phyloP scores from a whole-genome alignment of 2,329 filamentous ascomycete species.

The Aspergillus clavatus region DNA sequence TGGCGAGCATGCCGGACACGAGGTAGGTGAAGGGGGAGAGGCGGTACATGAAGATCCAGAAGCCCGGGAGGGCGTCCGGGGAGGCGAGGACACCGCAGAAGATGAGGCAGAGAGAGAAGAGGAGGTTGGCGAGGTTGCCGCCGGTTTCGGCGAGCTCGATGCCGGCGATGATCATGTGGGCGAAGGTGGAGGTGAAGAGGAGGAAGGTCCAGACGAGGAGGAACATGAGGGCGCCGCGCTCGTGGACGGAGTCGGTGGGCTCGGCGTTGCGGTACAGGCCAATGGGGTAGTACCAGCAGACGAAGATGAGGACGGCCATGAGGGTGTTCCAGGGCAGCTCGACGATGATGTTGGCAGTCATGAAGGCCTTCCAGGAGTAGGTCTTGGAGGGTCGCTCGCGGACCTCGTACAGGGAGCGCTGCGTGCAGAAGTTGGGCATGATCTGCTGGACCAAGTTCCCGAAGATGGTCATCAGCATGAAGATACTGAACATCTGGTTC shows the following conservation, averaged over 20 bases:
- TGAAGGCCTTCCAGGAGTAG: slow-evolving; percentile 70
- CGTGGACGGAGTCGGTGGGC: slow-evolving; percentile 36
- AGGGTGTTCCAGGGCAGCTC: slow-evolving; percentile 65
- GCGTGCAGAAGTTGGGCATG: slow-evolving; percentile 56
- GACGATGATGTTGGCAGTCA: slow-evolving; percentile 65
- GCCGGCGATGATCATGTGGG: slow-evolving; percentile 67
- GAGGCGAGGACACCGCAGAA: slow-evolving; percentile 55
- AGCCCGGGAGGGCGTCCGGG: slow-evolving; percentile 56
- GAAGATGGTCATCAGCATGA: slow-evolving; percentile 80
- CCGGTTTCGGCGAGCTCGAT: slow-evolving; percentile 66
- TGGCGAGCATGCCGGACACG: slow-evolving; percentile 42
- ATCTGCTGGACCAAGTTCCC: slow-evolving; percentile 53
- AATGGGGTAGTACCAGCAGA: slow-evolving; percentile 65
- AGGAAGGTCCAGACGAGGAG: slow-evolving; percentile 63
- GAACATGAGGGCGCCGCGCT: slow-evolving; percentile 61
- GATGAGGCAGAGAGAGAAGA: slow-evolving; percentile 55
- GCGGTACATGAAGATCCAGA: slow-evolving; percentile 77
- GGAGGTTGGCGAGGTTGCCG: slow-evolving; percentile 56
- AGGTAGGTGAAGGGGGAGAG: slow-evolving; percentile 63
- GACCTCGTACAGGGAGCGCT: slow-evolving; percentile 56
- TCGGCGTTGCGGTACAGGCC: slow-evolving; percentile 43
- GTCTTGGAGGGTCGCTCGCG: slow-evolving; percentile 61
- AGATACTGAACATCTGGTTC: slow-evolving; percentile 87
- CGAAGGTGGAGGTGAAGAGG: slow-evolving; percentile 67
- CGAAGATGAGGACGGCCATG: slow-evolving; percentile 59